Evolutionary conservation across 106 monocot species (phyloP), one percentile per base, ranked within the genome.

Genomic region (Allium cepa): DNA sequence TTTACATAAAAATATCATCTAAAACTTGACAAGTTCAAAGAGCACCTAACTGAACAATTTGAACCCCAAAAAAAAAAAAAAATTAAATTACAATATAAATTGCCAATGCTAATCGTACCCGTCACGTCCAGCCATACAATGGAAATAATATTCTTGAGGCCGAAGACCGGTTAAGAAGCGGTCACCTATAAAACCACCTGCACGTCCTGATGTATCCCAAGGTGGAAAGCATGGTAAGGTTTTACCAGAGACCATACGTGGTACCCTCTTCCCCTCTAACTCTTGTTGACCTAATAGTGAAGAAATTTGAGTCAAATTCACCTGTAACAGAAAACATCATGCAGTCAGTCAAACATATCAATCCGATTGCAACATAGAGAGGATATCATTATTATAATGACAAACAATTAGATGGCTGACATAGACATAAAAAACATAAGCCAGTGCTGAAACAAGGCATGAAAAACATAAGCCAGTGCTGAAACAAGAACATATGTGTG

Each of bases 91-190:
- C 5, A 36, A 36, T 36, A 36, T 36, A 36, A 64, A 52, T 6
- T 36, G 60, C n/a, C 47, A 27, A 17, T 64, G 45, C 36, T 36
- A 59, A n/a, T 9, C 58, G 53, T 84, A 99, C 99, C 99, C 99
- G 64, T 99, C 99, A 72, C 99, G 90, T 50, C 99, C 93, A 63
- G 99, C 93, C 99, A 99, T 99, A 76, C 93, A 99, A 67, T 99
- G 99, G 50, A 99, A 99, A 61, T 85, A 99, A 71, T 93, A 99
- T 56, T 99, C 99, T 70, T 99, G 99, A 64, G 99, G 99, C 9
- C 90, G 93, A 53, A 99, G 82, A 56, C 93, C 99, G 52, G 93
- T 87, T 55, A 99, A 79, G 81, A 99, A 99, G 7, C 99, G 89
- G 69, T 99, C 99, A 72, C 93, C 75, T 26, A 93, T 90, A 49